Conservation (phyloP, 257 asterid species). For the Solanum paucissectum region DNA sequence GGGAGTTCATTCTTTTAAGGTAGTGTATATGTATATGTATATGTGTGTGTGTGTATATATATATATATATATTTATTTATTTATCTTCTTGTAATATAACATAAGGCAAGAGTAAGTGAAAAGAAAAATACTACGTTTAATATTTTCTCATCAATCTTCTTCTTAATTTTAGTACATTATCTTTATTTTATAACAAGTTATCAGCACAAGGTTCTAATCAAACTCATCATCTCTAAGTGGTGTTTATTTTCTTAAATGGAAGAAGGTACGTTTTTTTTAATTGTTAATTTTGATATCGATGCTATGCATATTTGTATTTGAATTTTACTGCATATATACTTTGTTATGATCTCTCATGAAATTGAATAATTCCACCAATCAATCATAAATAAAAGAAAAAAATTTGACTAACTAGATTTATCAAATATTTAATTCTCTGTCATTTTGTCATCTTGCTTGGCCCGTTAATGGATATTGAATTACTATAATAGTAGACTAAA, state of each 20-base stretch:
- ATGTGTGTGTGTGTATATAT: too few species aligned
- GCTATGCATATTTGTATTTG: neutral
- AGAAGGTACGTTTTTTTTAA: neutral
- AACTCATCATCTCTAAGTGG: neutral
- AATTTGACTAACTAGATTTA: neutral
- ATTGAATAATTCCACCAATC: neutral
- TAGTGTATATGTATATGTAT: too few species aligned
- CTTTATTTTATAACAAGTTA: neutral
- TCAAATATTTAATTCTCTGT: neutral
- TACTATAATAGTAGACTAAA: neutral
- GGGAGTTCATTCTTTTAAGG: too few species aligned
- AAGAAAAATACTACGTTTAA: too few species aligned
- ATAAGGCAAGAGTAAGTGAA: too few species aligned
- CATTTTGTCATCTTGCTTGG: neutral
- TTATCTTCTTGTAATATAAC: too few species aligned
- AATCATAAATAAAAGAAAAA: too few species aligned
- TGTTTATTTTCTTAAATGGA: neutral
- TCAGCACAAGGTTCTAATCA: too few species aligned
- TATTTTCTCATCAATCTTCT: neutral
- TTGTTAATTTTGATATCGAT: too few species aligned
- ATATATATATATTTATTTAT: too few species aligned
- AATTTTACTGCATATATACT: neutral
- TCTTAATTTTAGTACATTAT: neutral
- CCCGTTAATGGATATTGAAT: neutral
- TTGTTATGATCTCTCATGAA: too few species aligned